Base-by-base conservation (phyloP, 495 filamentous ascomycete species). In the Talaromyces proteolyticus region DNA sequence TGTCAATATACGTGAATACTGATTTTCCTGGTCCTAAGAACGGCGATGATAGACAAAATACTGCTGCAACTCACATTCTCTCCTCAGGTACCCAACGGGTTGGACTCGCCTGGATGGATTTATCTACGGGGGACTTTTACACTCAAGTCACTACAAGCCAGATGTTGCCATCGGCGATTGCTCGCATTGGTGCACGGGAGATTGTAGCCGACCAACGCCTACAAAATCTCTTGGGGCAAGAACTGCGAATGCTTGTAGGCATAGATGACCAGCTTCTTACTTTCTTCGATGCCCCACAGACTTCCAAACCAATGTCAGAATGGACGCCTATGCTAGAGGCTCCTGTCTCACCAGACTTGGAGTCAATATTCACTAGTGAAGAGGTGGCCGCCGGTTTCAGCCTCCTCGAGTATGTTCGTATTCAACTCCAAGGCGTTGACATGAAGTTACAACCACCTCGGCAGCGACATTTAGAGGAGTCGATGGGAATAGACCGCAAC, bases 101-200 rank as follows among this genome's bases (percentile, higher is more conserved):
- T 52, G 94, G 94, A 8, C 67, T 99, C 36, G 87, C 94, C 20
- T 99, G 93, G 93, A 65, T 96, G 29, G 93, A 99, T 66, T 68
- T 97, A 7, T 95, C 92, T 23, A 99, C 93, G 4, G 94, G 93
- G 2, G 84, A 88, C 58, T 96, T 96, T 64, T 93, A 81, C 58
- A 95, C 89, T 3, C 89, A 96, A 62, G 70, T 74, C n/a, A 88
- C 88, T 5, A 83, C 84, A 3, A 59, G 89, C 8, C 74, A 79
- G 23, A 82, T 84, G 55, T 72, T 99, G 3, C 73, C 84, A 12
- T 91, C 88, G 12, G 81, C 86, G 6, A 76, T 95, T 42, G 84
- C 89, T 4, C 81, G 92, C 17, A 86, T 97, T 47, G 82, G 80
- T 3, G 89, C 93, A 2, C 79, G 88, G 38, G 93, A 98, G 59